Percentiles rank a stretch among this genome's conserved stretches.
phyloP scores from a whole-genome alignment of 106 monocot genomes.

The Chionographis japonica region DNA sequence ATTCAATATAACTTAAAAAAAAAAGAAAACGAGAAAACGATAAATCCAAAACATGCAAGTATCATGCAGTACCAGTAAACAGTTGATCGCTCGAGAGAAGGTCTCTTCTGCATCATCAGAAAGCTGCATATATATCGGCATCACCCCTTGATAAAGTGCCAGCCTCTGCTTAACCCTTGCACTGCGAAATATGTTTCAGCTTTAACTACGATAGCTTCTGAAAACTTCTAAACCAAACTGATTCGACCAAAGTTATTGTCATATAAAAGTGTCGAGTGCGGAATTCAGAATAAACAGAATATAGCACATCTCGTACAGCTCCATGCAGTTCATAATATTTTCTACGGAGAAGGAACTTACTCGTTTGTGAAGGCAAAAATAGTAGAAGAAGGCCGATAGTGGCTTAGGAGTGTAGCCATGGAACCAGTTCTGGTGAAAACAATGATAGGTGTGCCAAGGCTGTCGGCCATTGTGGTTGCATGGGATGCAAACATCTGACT shows the following conservation, averaged over 20 bases:
- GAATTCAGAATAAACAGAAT: too few relatives aligned
- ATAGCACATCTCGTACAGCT: neutral
- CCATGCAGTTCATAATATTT: neutral
- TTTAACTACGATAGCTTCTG: too few relatives aligned
- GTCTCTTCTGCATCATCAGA: constrained; percentile 93
- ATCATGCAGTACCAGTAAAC: constrained; percentile 51
- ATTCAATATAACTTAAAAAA: neutral
- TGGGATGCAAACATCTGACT: constrained; percentile 90
- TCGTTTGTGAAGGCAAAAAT: constrained; percentile 90
- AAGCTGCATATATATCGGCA: constrained; percentile 67
- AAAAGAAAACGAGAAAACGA: neutral
- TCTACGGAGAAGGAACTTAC: constrained; percentile 32
- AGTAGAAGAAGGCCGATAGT: constrained; percentile 68
- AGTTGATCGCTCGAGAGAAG: constrained; percentile 64
- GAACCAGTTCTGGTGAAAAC: constrained; percentile 97
- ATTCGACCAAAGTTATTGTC: too few relatives aligned
- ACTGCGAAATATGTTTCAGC: constrained; percentile 22
- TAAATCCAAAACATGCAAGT: neutral
- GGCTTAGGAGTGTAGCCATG: constrained; percentile 88
- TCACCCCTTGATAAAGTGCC: constrained; percentile 86
- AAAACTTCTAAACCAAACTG: too few relatives aligned
- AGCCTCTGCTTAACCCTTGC: constrained; percentile 80
- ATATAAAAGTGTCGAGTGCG: too few relatives aligned
- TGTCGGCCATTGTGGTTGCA: constrained; percentile 77
- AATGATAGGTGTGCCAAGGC: constrained; percentile 76